These are phyloP conservation scores for Cyathus striatus DNA, from an alignment of 768 basidiomycete genomes.

Conservation along the genomic window DNA sequence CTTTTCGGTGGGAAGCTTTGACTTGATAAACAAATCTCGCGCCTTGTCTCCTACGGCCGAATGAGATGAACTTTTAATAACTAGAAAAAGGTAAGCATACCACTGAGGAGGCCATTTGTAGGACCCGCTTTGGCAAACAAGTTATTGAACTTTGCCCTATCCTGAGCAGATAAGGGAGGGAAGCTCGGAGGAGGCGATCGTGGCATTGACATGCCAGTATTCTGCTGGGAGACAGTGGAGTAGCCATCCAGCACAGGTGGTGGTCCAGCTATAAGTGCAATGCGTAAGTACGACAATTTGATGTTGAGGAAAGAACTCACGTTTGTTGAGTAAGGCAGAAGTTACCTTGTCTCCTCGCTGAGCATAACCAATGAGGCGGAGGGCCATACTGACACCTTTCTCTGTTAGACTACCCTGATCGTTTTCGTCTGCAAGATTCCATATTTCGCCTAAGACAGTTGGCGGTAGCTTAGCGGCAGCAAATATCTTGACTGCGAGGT, in stretches of 20 bases:
- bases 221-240: constrained; percentile 48
- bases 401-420: constrained; percentile 91
- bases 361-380: constrained; percentile 90
- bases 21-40: constrained; percentile 86
- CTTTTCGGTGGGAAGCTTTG: constrained; percentile 79
- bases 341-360: constrained; percentile 78
- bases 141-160: constrained; percentile 78
- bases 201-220: constrained; percentile 53
- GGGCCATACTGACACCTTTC: constrained; percentile 81
- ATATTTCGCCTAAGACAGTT: constrained; percentile 83
- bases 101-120: constrained; percentile 69
- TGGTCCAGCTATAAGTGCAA: constrained; percentile 64
- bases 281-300: constrained; percentile 2
- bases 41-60: constrained; percentile 73
- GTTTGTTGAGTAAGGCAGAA: constrained; percentile 57
- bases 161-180: constrained; percentile 71
- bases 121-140: constrained; percentile 75
- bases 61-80: not conserved
- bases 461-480: constrained; percentile 78
- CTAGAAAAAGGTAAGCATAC: constrained; percentile 36
- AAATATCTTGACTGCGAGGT: constrained; percentile 85
- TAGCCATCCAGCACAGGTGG: constrained; percentile 76
- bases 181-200: constrained; percentile 58
- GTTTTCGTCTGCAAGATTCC: constrained; percentile 88
- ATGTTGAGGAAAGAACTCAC: constrained; percentile 41